Percentiles rank a stretch among this genome's conserved stretches.
Evolutionary conservation across 2,329 filamentous ascomycete species (phyloP).

Genomic region (Metarhizium sp.): DNA sequence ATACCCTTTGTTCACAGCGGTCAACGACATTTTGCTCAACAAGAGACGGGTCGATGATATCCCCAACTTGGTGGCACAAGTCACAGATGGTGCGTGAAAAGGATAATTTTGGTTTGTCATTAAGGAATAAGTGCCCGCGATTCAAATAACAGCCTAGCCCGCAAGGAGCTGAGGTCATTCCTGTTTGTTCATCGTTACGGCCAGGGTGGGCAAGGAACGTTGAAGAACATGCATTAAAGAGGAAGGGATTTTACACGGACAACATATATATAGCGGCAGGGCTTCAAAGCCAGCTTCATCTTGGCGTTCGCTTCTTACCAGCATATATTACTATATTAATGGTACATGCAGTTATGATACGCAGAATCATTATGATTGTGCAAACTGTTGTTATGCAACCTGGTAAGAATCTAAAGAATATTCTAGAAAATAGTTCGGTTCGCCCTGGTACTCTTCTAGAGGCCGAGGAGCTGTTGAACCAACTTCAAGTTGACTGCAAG

Average conservation of each 20-base stretch:
- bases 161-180: background rate
- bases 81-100: conserved; percentile 8
- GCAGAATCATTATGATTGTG: background rate
- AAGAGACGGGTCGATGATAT: conserved; percentile 72
- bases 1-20: conserved; percentile 88
- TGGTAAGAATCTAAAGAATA: conserved; percentile 5
- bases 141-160: conserved; percentile 1
- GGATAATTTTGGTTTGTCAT: background rate
- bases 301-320: background rate
- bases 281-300: background rate
- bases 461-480: conserved; percentile 6
- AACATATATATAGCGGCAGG: background rate
- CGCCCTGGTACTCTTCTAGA: conserved; percentile 6
- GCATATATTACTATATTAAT: background rate
- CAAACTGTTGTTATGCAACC: conserved; percentile 2
- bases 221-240: background rate
- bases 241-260: background rate
- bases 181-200: background rate
- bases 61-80: conserved; percentile 51
- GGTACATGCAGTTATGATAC: background rate
- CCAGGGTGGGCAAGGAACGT: background rate
- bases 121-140: background rate
- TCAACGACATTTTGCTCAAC: conserved; percentile 70
- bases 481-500: conserved; percentile 3
- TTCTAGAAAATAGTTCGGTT: conserved; percentile 6